phyloP scores from a whole-genome alignment of 805 yeast species.

The Candida jianshihensis region DNA sequence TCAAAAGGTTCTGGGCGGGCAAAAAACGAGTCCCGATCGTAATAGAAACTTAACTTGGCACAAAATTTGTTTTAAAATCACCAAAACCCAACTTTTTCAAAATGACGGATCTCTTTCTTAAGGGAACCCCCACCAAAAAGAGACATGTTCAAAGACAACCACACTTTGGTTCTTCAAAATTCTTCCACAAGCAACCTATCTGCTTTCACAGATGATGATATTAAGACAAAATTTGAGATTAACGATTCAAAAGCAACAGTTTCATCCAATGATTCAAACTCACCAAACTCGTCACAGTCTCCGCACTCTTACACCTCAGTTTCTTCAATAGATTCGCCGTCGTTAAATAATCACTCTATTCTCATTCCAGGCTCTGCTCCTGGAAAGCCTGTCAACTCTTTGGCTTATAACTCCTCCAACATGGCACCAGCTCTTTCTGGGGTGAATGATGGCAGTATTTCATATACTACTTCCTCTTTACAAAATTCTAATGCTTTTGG shows the following conservation, averaged over 20 bases:
- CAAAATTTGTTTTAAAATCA: background rate
- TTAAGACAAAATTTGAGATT: background rate
- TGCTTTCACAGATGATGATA: background rate
- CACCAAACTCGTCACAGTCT: constrained; percentile 21
- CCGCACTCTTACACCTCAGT: constrained; percentile 21
- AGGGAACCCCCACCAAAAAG: background rate
- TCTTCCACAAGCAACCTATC: constrained; percentile 19
- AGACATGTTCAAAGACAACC: constrained; percentile 1
- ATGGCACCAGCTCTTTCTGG: background rate
- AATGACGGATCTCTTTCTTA: background rate
- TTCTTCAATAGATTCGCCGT: constrained; percentile 21
- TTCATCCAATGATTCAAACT: constrained; percentile 20
- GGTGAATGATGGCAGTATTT: too few relatives aligned
- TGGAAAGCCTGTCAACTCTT: too few relatives aligned
- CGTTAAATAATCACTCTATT: constrained; percentile 4
- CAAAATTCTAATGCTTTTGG: background rate
- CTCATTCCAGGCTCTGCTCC: background rate
- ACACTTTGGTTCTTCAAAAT: constrained; percentile 7
- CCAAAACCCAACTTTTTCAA: background rate
- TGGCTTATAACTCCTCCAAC: background rate
- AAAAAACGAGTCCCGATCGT: background rate
- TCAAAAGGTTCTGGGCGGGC: background rate
- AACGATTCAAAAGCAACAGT: constrained; percentile 17
- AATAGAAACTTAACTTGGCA: background rate
- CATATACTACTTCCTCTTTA: background rate